A percentile compares a stretch with the other conserved stretches of the same genome.
These are phyloP conservation scores for Thecaphora frezii DNA, from an alignment of 1,284 basidiomycete species.

Conservation along the genomic window DNA sequence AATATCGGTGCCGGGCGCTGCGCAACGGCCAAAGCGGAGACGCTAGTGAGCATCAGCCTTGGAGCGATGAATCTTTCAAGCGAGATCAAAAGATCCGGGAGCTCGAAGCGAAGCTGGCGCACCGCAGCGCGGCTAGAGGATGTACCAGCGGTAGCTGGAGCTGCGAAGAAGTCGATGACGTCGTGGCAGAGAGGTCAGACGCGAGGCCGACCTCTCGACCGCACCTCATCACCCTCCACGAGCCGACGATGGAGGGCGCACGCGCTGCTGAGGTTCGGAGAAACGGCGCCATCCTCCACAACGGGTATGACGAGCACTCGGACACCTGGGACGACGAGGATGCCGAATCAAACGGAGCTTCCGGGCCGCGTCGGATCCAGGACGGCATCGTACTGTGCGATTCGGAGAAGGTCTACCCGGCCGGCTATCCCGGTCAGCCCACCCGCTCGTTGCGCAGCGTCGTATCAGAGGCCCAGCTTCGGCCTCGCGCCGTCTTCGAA, in stretches of 20 bases:
- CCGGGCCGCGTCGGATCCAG: constrained; percentile 21
- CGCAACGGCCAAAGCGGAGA: background rate
- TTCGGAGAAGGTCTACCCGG: constrained; percentile 8
- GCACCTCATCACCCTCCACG: constrained; percentile 32
- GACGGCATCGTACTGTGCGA: constrained; percentile 37
- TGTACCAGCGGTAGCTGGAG: background rate
- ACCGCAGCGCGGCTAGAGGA: background rate
- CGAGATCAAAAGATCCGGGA: constrained; percentile 32
- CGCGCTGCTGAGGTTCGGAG: constrained; percentile 5
- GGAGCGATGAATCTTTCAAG: constrained; percentile 17
- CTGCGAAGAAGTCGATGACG: too few relatives aligned
- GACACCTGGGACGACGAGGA: constrained; percentile 8
- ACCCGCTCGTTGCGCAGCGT: background rate
- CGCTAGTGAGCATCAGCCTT: background rate
- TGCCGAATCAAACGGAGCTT: constrained; percentile 6
- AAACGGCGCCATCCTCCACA: background rate
- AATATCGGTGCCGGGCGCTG: background rate
- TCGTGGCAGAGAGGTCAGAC: too few relatives aligned
- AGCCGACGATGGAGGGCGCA: constrained; percentile 18
- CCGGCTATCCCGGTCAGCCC: background rate
- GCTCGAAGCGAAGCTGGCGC: constrained; percentile 25
- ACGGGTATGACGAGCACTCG: constrained; percentile 10
- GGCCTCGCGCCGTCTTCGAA: background rate
- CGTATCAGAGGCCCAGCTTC: background rate
- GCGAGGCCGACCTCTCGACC: constrained; percentile 3